Percentiles rank a stretch among this genome's conserved stretches.
Conservation (phyloP, 2,329 filamentous ascomycete species). For the Podosphaera fusca region DNA sequence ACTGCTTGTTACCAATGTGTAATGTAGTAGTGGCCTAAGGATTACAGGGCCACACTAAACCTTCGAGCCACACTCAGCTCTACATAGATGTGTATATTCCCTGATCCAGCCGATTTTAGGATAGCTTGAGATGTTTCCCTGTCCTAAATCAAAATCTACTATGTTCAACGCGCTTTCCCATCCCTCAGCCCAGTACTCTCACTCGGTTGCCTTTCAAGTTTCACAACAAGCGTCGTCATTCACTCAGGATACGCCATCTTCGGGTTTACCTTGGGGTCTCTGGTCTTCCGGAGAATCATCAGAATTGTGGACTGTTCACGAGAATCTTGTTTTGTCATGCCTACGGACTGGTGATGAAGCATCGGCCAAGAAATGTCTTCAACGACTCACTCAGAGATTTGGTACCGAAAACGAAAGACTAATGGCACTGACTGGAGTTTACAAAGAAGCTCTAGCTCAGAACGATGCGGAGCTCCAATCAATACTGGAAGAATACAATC, state of each 20-base stretch:
- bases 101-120: neutral
- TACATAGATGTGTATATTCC: neutral
- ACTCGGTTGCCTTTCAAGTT: slow-evolving; percentile 29
- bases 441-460: slow-evolving; percentile 60
- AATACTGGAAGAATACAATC: slow-evolving; percentile 57
- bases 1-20: too few relatives aligned
- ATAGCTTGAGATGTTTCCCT: too few relatives aligned
- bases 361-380: slow-evolving; percentile 51
- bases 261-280: slow-evolving; percentile 30
- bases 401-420: slow-evolving; percentile 66
- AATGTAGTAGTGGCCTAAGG: neutral
- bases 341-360: slow-evolving; percentile 65
- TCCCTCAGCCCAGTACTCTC: slow-evolving; percentile 32
- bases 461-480: slow-evolving; percentile 39
- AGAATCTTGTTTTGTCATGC: slow-evolving; percentile 68
- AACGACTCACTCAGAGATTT: slow-evolving; percentile 57
- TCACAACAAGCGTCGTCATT: slow-evolving; percentile 37
- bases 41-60: neutral
- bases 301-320: slow-evolving; percentile 65
- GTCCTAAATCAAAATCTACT: neutral
- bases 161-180: slow-evolving; percentile 32
- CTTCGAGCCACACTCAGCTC: neutral
- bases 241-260: slow-evolving; percentile 28
- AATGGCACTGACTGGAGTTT: slow-evolving; percentile 59
- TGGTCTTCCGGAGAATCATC: slow-evolving; percentile 41